Evolutionary conservation across 78 protist genomes (phyloP), one percentile per base, ranked within the genome.

Genomic region (Protostelium mycophagum): DNA sequence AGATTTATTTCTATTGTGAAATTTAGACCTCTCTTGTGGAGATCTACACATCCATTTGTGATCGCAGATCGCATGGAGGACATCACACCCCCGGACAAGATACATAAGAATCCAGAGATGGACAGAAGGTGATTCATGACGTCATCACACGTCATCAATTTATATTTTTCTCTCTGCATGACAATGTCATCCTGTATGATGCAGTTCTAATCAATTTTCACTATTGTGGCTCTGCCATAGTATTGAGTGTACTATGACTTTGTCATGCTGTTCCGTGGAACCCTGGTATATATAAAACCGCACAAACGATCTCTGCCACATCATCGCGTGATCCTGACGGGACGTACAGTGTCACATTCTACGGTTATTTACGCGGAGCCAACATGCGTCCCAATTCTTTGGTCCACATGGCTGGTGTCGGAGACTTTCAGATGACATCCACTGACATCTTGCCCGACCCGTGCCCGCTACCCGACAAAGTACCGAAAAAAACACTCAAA

Each of bases 331-430:
- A n/a, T n/a, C 73, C 73, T 51, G 73, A 51, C 73, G 16, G 5
- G 31, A 51, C 16, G 31, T 25, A 25, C 73, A 51, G 1, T 23
- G 63, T 95, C 25, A 84, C 93, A 16, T 29, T 98, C 23, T 98
- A 94, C 91, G 99, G 99, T 38, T 99, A 96, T 89, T 93, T 95
- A 0, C 95, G 99, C 34, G 99, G 99, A 38, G 94, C 97, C 83
- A 89, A 95, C 88, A 85, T 99, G 85, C 95, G 94, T 88, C 91
- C 95, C 38, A 85, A 89, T 85, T 83, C 84, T 88, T 95, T 90
- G 83, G 96, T 98, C 35, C 99, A 99, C 93, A 25, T 99, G 1
- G 94, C 99, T n/a, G 99, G 99, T 31, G 89, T 88, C 38, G 99
- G 99, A 63, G 99, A 99, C 91, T 94, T 91, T 36, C 0, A 38